Evolutionary conservation across 768 basidiomycete genomes (phyloP).

Genomic region (Rhodotorula diobovata): DNA sequence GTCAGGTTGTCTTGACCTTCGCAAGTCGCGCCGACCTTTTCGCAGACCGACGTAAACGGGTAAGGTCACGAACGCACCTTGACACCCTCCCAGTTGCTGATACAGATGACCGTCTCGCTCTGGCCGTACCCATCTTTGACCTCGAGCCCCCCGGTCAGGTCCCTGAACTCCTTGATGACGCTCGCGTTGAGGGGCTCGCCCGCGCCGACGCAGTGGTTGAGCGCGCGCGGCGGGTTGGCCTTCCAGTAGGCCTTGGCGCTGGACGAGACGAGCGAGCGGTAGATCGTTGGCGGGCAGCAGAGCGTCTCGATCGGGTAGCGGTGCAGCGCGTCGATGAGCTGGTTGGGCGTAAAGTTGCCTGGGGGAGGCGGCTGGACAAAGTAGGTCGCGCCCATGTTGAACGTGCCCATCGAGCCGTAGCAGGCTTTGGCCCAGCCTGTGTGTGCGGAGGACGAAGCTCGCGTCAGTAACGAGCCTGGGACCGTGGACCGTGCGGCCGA

Average conservation of each 20-base stretch:
- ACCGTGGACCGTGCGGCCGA: no score
- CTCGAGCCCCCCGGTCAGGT: constrained; percentile 10
- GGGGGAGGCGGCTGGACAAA: constrained; percentile 34
- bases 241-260: constrained; percentile 2
- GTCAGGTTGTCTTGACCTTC: neutral
- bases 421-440: constrained; percentile 39
- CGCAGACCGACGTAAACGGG: no score
- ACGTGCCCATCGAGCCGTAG: constrained; percentile 18
- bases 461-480: neutral
- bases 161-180: constrained; percentile 25
- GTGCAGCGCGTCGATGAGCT: constrained; percentile 29
- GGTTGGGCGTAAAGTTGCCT: constrained; percentile 9
- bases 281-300: constrained; percentile 39
- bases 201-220: constrained; percentile 29
- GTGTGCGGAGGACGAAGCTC: neutral
- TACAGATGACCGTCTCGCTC: constrained; percentile 23
- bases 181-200: constrained; percentile 39
- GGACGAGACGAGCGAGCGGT: constrained; percentile 24
- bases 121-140: constrained; percentile 35
- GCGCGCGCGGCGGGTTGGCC: constrained; percentile 7
- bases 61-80: no score
- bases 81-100: constrained; percentile 21
- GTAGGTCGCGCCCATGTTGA: constrained; percentile 30
- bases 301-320: constrained; percentile 27
- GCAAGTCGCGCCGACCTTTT: neutral